Evolutionary conservation across 2,329 filamentous ascomycete genomes (phyloP).

Genomic region (Aureobasidium sp.): DNA sequence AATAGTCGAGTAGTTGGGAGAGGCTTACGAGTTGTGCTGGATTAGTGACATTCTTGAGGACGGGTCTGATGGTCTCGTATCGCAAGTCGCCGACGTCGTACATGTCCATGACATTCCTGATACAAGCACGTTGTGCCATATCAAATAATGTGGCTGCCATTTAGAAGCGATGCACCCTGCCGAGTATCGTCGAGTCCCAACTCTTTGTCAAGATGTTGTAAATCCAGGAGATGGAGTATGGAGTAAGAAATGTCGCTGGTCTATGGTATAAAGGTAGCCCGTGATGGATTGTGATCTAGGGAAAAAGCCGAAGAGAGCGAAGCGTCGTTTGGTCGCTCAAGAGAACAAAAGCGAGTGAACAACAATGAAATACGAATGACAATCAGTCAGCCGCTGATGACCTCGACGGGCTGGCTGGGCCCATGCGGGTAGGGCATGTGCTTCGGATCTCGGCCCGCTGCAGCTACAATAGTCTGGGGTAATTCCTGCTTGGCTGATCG

Average conservation of each 20-base stretch:
- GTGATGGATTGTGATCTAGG: not conserved
- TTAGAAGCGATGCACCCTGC: not conserved
- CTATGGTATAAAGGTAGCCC: not conserved
- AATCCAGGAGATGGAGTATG: not conserved
- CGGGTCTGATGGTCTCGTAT: slow-evolving; percentile 55
- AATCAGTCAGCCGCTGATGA: not conserved
- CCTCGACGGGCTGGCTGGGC: not conserved
- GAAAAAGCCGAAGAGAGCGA: not conserved
- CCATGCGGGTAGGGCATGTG: not conserved
- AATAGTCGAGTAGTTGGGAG: no score
- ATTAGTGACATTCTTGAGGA: slow-evolving; percentile 64
- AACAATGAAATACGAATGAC: not conserved
- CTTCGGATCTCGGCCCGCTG: not conserved
- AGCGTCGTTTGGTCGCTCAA: not conserved
- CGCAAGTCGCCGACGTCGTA: slow-evolving; percentile 64
- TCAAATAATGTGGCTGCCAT: slow-evolving; percentile 27
- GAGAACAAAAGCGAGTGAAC: not conserved
- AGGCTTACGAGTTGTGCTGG: slow-evolving; percentile 55
- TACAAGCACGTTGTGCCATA: slow-evolving; percentile 32
- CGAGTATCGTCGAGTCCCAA: not conserved
- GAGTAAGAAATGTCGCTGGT: not conserved
- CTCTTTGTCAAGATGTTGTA: not conserved
- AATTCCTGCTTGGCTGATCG: slow-evolving; percentile 2
- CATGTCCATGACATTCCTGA: slow-evolving; percentile 40
- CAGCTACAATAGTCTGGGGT: not conserved